Evolutionary conservation across 116 monocot species (phyloP), one percentile per base, ranked within the genome.

Genomic region (Iris pallida): DNA sequence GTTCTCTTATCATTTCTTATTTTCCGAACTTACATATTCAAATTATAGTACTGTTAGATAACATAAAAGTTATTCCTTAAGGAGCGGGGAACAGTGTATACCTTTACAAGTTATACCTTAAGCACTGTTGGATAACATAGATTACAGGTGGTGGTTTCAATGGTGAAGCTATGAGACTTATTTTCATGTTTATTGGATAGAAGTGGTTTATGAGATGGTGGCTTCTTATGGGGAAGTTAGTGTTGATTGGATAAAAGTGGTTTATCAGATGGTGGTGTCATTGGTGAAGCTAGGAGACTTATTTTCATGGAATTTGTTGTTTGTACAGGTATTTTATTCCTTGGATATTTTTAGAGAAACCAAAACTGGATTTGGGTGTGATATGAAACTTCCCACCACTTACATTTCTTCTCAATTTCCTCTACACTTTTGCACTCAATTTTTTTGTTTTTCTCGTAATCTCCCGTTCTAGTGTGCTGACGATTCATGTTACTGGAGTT

Each of bases 181-280:
- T 30, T 30, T 30, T 95, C 71, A 95, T 95, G 95, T 84, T 69
- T 48, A 61, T 91, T 57, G 91, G 95, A 52, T n/a, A n/a, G n/a
- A n/a, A n/a, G n/a, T n/a, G n/a, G 95, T 95, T 54, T n/a, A n/a
- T n/a, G n/a, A n/a, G n/a, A 53, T 95, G 49, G 91, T 95, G 77
- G 95, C 95, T 49, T 95, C 95, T 17, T 82, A 88, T 77, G 95
- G 95, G 5, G 91, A 95, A 77, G 80, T 95, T 49, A 95, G 72
- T 18, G 77, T 95, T 70, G 82, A 74, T 61, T 95, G 95, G 95
- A 72, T 95, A 63, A 91, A 91, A 66, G 95, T 95, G 15, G 86
- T 95, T 62, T 95, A 95, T 76, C 95, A 95, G 62, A 91, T 95
- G 91, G 95, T 52, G 95, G 95, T 30, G 91, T 95, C n/a, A 52